These are phyloP conservation scores for Catenaria anguillulae DNA, from an alignment of 371 early-diverging fungal genomes.

Conservation along the genomic window DNA sequence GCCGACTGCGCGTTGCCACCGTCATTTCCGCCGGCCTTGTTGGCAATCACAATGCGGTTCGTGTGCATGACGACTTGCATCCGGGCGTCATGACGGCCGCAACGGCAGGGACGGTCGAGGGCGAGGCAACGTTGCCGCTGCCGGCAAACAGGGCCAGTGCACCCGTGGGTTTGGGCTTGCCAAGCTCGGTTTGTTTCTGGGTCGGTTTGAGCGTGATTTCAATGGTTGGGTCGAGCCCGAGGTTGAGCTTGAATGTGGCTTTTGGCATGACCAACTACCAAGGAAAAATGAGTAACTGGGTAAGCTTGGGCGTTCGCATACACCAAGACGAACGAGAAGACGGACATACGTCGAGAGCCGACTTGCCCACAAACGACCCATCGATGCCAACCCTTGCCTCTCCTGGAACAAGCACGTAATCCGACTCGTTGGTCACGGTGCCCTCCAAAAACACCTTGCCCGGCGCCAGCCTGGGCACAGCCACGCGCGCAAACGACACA, in stretches of 20 bases:
- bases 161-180: too few relatives aligned
- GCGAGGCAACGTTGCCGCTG: neutral
- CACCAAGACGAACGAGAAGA: too few relatives aligned
- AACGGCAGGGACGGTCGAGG: neutral
- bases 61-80: neutral
- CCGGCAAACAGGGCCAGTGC: too few relatives aligned
- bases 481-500: neutral
- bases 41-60: neutral
- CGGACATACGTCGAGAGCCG: neutral
- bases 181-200: too few relatives aligned
- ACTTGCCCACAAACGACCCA: conserved; percentile 6
- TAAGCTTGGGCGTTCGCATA: too few relatives aligned
- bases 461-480: neutral
- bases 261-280: too few relatives aligned
- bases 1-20: neutral
- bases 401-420: neutral
- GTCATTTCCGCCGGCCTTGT: neutral
- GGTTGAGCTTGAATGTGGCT: too few relatives aligned
- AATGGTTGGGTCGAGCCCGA: too few relatives aligned
- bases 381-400: neutral
- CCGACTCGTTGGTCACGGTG: conserved; percentile 3
- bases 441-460: neutral
- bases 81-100: too few relatives aligned
- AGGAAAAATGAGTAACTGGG: too few relatives aligned
- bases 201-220: too few relatives aligned